Base-by-base conservation (phyloP, 192 early-diverging fungal species). In the Thamnidium elegans region DNA sequence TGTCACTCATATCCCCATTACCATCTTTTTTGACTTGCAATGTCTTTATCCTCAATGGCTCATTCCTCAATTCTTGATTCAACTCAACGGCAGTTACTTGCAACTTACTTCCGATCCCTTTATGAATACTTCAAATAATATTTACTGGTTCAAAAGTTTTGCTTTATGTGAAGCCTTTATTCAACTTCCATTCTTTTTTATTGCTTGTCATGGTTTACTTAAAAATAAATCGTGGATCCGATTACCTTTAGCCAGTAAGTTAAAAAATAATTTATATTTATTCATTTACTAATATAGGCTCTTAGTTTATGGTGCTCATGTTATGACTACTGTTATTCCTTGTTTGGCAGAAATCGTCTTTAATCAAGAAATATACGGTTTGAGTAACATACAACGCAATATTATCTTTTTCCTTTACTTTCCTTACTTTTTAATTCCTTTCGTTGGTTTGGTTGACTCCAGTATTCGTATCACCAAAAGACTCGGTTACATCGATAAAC, bases 101-200 rank as follows among this genome's bases (percentile, higher is more conserved):
- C 67, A 71, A 32, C 74, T 67, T 23, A 72, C 79, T 31, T 70
- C 75, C 26, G 90, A 92, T 62, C 89, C 89, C 15, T 79, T 90
- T 36, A 85, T 90, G 71, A 67, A 77, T 45, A 68, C 63, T 55
- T 54, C 62, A 20, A 45, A 56, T 7, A 60, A 78, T 39, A 43
- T 39, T 11, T 67, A 74, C 26, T 92, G 90, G 90, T 89, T 89
- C 75, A 67, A 77, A 36, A 80, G 78, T 9, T 80, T 90, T 43
- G 55, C 86, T 17, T 78, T 66, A 15, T 75, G 76, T 71, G 90
- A 92, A 69, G 74, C 75, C 2, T 34, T 86, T 9, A 3, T 90
- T 31, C 90, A 92, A 63, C 63, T 90, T 2, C 89, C 89, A 0
- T 81, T 89, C 66, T 90, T 92, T 69, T 78, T 88, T 63, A 85